These are phyloP conservation scores for Syncephalis fuscata DNA, from an alignment of 371 early-diverging fungal species.

Conservation along the genomic window DNA sequence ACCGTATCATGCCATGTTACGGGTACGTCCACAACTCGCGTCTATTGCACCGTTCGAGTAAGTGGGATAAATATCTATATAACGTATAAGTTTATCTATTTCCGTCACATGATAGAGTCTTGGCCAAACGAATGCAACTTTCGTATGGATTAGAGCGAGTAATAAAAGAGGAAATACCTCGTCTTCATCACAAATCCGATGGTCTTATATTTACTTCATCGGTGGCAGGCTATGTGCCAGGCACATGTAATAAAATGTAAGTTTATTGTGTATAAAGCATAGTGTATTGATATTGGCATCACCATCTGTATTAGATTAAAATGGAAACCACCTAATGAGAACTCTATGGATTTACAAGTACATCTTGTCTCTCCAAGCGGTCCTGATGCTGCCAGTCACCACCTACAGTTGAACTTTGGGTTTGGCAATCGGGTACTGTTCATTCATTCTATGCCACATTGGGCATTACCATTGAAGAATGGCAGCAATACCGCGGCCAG, in stretches of 20 bases:
- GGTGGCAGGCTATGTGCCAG: constrained; percentile 62
- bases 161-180: constrained; percentile 48
- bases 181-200: constrained; percentile 81
- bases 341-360: constrained; percentile 89
- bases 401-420: constrained; percentile 28
- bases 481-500: constrained; percentile 15
- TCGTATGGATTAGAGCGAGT: constrained; percentile 47
- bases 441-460: constrained; percentile 35
- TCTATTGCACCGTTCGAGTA: constrained; percentile 43
- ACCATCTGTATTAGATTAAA: constrained; percentile 50
- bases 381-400: too few species aligned
- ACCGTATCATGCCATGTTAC: constrained; percentile 41
- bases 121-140: constrained; percentile 49
- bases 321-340: constrained; percentile 98
- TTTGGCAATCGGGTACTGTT: constrained; percentile 36
- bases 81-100: too few species aligned
- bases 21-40: constrained; percentile 18
- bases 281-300: neutral
- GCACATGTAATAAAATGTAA: constrained; percentile 79
- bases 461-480: constrained; percentile 37
- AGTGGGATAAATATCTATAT: constrained; percentile 2
- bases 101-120: constrained; percentile 22
- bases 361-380: constrained; percentile 13
- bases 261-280: constrained; percentile 1
- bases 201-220: constrained; percentile 94